A percentile compares a stretch with the other conserved stretches of the same genome.
Conservation (phyloP, 179 eudicot species). For the Gypsophila paniculata region DNA sequence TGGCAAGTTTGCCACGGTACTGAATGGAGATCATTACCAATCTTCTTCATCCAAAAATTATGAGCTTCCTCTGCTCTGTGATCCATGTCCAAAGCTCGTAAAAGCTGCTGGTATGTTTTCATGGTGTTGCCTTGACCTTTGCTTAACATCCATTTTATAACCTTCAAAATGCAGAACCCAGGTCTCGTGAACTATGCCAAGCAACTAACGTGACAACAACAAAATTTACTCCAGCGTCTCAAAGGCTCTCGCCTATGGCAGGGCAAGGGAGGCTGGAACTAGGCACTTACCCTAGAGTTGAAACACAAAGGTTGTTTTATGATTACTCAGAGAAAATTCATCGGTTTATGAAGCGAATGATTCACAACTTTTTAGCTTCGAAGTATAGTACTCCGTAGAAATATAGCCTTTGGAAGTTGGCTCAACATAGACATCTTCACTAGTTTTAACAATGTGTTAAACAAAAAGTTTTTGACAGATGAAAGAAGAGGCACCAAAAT, state of each 20-base stretch:
- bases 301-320: not conserved
- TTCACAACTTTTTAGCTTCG: not conserved
- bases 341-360: not conserved
- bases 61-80: slow-evolving; percentile 76
- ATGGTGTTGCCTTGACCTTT: slow-evolving; percentile 85
- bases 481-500: not conserved
- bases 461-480: not conserved
- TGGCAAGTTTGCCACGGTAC: slow-evolving; percentile 73
- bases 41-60: slow-evolving; percentile 70
- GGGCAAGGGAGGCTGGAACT: no score
- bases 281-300: no score
- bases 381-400: no score
- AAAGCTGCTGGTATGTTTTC: slow-evolving; percentile 74
- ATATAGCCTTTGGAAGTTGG: no score
- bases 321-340: not conserved
- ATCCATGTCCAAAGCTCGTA: slow-evolving; percentile 83
- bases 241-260: not conserved
- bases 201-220: no score
- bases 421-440: no score
- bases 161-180: slow-evolving; percentile 30
- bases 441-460: no score
- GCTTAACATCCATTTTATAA: slow-evolving; percentile 88
- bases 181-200: not conserved
- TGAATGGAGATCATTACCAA: slow-evolving; percentile 67
- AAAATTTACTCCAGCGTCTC: not conserved